Conservation (phyloP, 306 rosid species). For the Morella rubra region DNA sequence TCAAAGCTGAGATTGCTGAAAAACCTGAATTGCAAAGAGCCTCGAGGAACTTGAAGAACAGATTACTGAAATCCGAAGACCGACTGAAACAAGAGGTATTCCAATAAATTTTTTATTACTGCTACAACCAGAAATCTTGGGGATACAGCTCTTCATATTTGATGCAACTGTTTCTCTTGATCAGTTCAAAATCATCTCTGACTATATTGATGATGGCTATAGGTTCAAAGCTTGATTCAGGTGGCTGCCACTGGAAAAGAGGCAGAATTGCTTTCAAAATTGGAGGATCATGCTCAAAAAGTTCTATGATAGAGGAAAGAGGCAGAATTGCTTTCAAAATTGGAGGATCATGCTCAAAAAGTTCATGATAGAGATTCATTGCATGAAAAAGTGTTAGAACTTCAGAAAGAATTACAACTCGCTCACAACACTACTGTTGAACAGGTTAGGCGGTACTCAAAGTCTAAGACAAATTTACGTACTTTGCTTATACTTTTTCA, state of each 20-base stretch:
- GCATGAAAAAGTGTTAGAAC: conserved; percentile 57
- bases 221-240: conserved; percentile 66
- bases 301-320: conserved; percentile 61
- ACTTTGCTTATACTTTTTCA: not conserved
- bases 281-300: conserved; percentile 55
- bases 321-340: conserved; percentile 53
- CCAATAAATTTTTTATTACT: conserved; percentile 9
- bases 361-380: conserved; percentile 50
- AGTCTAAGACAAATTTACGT: not conserved
- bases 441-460: conserved; percentile 48
- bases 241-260: conserved; percentile 62
- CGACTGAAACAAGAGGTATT: conserved; percentile 69
- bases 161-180: not conserved
- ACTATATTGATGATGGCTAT: conserved; percentile 27
- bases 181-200: conserved; percentile 13
- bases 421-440: conserved; percentile 46
- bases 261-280: conserved; percentile 53
- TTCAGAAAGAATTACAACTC: conserved; percentile 67
- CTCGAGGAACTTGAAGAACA: conserved; percentile 62
- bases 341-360: conserved; percentile 56
- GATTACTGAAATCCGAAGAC: conserved; percentile 59
- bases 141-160: not conserved
- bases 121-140: not conserved
- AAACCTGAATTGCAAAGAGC: conserved; percentile 54
- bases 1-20: conserved; percentile 61